Base-by-base conservation (phyloP, 148 eudicot genomes). In the Silene uniflora region DNA sequence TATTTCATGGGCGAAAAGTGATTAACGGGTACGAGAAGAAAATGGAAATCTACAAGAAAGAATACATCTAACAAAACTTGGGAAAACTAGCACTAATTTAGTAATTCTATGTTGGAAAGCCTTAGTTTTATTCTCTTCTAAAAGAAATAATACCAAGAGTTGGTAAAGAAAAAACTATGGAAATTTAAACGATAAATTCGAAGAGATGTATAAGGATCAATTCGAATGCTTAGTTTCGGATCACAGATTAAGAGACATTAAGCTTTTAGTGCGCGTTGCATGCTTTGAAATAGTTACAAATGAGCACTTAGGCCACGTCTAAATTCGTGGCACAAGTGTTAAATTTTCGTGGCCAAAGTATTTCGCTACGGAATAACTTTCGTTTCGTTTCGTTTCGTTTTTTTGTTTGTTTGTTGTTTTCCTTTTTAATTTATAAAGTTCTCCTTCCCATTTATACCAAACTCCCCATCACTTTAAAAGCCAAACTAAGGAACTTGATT, bases 31-130 rank as follows among this genome's bases (percentile, higher is more conserved):
- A 84, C 21, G 78, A 85, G 75, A 76, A 81, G 18, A 83, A 80
- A 56, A 46, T 73, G 71, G 85, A 85, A 70, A 77, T 77, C 71
- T 88, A 84, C 24, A 71, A 84, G 5, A 69, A 81, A 16, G 22
- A 75, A 47, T 94, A 87, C 78, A 44, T 90, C 63, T 85, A 82
- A 78, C 89, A 87, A 79, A 91, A 88, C 67, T 94, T 97, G 98
- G 89, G 81, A 69, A 89, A 78, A 67, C 87, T 94, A 47, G 77
- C 88, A 18, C 49, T 74, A 27, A 75, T 88, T 10, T 87, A 18
- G 49, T 74, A 27, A 75, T 88, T 10, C 81, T 94, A 32, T 84
- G 77, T 14, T 89, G 88, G 63, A 89, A 86, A 32, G 89, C 72
- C 24, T 61, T 91, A 6, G 58, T 83, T 63, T 59, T 85, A 80